These are phyloP conservation scores for button mushroom (Agaricus bisporus) DNA, from an alignment of 768 basidiomycete genomes.

Conservation along the genomic window DNA sequence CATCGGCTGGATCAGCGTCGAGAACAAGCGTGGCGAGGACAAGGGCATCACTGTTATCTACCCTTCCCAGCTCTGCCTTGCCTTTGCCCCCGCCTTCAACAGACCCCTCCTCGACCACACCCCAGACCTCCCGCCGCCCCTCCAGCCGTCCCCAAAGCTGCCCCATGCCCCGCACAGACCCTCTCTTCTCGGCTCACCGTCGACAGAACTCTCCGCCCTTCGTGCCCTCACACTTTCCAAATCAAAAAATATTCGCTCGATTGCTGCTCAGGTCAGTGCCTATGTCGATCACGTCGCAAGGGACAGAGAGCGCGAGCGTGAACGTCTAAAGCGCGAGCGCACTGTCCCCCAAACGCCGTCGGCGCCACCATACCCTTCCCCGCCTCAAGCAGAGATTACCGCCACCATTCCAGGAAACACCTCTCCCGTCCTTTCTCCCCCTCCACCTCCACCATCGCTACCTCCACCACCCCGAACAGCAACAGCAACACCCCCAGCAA, in stretches of 20 bases:
- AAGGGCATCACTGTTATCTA: constrained; percentile 74
- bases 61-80: constrained; percentile 54
- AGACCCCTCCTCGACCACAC: constrained; percentile 42
- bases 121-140: constrained; percentile 58
- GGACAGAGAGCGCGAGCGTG: constrained; percentile 74
- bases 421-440: constrained; percentile 20
- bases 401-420: constrained; percentile 18
- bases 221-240: constrained; percentile 48
- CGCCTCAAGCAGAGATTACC: constrained; percentile 42
- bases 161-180: constrained; percentile 14
- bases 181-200: constrained; percentile 25
- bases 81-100: constrained; percentile 32
- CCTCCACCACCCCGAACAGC: constrained; percentile 4
- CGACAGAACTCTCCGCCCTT: constrained; percentile 28
- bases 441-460: constrained; percentile 5
- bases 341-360: constrained; percentile 4
- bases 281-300: constrained; percentile 74
- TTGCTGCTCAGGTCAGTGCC: constrained; percentile 55
- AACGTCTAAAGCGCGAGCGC: constrained; percentile 62
- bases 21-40: constrained; percentile 76
- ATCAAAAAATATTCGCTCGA: constrained; percentile 40
- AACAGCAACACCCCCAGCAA: neutral
- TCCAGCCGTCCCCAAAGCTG: constrained; percentile 46
- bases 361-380: constrained; percentile 45
- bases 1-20: constrained; percentile 69